Conservation (phyloP, 495 filamentous ascomycete genomes). For the Podospora anserina region DNA sequence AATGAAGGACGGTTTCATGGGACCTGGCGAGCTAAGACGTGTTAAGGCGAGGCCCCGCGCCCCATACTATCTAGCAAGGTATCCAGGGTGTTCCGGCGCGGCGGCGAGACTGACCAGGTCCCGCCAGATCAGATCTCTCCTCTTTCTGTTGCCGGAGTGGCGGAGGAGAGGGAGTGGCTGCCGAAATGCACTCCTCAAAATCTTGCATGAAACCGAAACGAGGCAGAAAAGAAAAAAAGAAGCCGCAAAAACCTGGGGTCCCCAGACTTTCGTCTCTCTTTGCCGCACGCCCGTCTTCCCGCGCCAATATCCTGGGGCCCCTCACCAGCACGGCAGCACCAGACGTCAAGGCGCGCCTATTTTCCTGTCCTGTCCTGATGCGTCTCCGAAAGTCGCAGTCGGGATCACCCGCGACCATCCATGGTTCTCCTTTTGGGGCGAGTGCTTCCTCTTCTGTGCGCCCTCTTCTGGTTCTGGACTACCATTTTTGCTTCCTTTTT, state of each 20-base stretch:
- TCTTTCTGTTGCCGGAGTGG: not conserved
- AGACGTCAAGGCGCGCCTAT: not conserved
- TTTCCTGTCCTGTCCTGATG: not conserved
- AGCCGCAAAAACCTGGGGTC: slow-evolving; percentile 3
- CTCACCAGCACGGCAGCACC: not conserved
- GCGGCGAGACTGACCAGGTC: not conserved
- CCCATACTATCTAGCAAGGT: not conserved
- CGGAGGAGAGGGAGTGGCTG: not conserved
- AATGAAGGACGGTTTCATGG: not conserved
- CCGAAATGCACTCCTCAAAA: not conserved
- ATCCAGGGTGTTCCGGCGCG: not conserved
- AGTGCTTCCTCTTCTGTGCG: not conserved
- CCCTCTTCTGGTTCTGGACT: not conserved
- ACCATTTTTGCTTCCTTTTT: not conserved
- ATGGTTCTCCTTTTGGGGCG: not conserved
- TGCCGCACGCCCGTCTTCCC: not conserved
- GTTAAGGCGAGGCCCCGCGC: not conserved
- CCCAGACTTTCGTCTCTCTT: not conserved
- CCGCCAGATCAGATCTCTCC: not conserved
- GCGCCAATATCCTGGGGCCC: not conserved
- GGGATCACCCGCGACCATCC: not conserved
- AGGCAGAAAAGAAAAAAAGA: not conserved
- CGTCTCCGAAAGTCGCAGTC: slow-evolving; percentile 1
- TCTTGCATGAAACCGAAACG: slow-evolving; percentile 1
- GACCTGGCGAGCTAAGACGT: not conserved